Conservation (phyloP, 345 rosid genomes). For the Capsella bursapastoris region DNA sequence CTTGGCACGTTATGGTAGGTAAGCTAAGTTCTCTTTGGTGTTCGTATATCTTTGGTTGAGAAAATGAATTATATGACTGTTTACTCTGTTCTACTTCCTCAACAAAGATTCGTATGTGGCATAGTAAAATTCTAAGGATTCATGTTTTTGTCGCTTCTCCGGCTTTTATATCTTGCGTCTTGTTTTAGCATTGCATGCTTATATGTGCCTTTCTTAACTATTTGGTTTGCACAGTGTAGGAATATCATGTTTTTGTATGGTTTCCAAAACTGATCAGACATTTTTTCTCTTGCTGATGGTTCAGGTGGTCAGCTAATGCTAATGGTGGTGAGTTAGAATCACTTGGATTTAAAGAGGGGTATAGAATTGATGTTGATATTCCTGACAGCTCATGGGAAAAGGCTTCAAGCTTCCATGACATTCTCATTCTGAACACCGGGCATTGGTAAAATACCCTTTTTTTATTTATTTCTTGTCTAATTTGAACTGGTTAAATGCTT, state of each 20-base stretch:
- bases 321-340: slow-evolving; percentile 74
- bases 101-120: background rate
- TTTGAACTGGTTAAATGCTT: slow-evolving; percentile 8
- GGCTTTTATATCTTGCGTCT: background rate
- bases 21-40: slow-evolving; percentile 49
- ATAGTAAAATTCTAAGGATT: background rate
- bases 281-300: background rate
- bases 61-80: background rate
- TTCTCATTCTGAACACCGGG: slow-evolving; percentile 83
- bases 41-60: background rate
- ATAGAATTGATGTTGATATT: slow-evolving; percentile 85
- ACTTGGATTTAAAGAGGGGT: slow-evolving; percentile 87
- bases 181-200: background rate
- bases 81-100: slow-evolving; percentile 6
- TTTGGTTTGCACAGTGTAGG: background rate
- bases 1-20: slow-evolving; percentile 93
- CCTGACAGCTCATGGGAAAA: slow-evolving; percentile 86
- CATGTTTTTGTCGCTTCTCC: background rate
- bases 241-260: background rate
- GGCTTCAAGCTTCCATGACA: slow-evolving; percentile 79
- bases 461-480: background rate
- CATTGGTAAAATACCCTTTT: slow-evolving; percentile 65
- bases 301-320: slow-evolving; percentile 75
- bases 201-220: background rate
- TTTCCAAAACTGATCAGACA: background rate